phyloP scores from a whole-genome alignment of 2,329 filamentous ascomycete species.

The Talaromyces sp. region DNA sequence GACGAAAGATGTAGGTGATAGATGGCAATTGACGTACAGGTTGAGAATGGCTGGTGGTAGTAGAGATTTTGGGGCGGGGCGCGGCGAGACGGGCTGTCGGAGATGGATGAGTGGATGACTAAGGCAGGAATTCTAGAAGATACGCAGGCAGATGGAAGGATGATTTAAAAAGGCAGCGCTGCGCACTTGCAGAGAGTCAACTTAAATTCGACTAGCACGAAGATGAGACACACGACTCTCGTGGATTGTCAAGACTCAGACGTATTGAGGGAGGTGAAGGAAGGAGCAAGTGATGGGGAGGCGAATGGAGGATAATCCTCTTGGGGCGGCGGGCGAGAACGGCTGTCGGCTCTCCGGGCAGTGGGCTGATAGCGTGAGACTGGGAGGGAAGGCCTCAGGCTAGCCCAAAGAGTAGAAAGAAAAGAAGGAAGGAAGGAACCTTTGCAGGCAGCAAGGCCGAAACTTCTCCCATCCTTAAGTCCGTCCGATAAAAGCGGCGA shows the following conservation, averaged over 20 bases:
- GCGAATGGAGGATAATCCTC: not conserved
- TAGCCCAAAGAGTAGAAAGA: not conserved
- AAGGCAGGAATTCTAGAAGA: conserved; percentile 11
- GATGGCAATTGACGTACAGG: not conserved
- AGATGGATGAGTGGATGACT: not conserved
- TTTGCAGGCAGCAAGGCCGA: not conserved
- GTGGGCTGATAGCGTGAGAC: conserved; percentile 1
- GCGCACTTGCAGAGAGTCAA: not conserved
- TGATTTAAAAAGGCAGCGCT: not conserved
- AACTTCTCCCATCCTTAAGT: not conserved
- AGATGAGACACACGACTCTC: not conserved
- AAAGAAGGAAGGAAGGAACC: not conserved
- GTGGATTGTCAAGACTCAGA: not conserved
- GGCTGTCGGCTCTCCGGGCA: not conserved
- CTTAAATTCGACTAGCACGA: not conserved
- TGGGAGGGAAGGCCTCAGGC: not conserved
- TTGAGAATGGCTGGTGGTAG: not conserved
- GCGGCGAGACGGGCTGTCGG: not conserved
- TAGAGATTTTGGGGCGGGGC: not conserved
- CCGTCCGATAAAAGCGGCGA: conserved; percentile 1
- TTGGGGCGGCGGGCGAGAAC: not conserved
- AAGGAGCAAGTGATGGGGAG: not conserved
- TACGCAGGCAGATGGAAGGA: not conserved
- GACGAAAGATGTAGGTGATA: not conserved
- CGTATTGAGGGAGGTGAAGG: not conserved